Evolutionary conservation across 306 rosid genomes (phyloP), one percentile per base, ranked within the genome.

Genomic region (Malus sieversii): DNA sequence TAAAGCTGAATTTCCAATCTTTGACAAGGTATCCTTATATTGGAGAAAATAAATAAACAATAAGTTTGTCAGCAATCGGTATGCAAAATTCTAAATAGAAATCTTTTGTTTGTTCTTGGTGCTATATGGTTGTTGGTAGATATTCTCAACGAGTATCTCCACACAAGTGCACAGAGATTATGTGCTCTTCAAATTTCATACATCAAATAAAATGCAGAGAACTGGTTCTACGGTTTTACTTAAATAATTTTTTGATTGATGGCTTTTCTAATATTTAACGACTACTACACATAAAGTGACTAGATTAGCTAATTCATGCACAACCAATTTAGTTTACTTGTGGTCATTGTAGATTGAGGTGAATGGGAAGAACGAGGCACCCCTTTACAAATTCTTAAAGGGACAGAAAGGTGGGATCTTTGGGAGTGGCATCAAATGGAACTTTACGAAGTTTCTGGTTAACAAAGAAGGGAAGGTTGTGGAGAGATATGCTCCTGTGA

Each of bases 361-460:
- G 69, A 93, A 91, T 69, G 98, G 97, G 55, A 91, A 93, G 84
- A 80, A 89, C 46, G 88, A 86, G 40, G 85, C 84, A 1, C 97
- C 96, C 27, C 78, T 93, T 71, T 93, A 84, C 81, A 88, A 86
- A 84, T 93, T 84, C 83, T 78, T 93, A 72, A 93, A 93, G 79
- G 73, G 76, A 6, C 82, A 88, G 85, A 87, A 91, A 76, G 89
- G 92, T 1, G 98, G 98, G 30, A 55, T 93, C 80, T 88, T 91
- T 78, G 97, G 97, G 68, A 95, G 84, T 77, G 90, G 91, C 75
- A 85, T 93, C 86, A 91, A 93, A 78, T 93, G 98, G 98, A 93
- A 91, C 92, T 93, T 93, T 87, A 88, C 98, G 22, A 93, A 93
- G 88, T 91, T 93, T 89, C 80, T 93, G 42, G 86, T 89, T 10